Evolutionary conservation across 2,329 filamentous ascomycete genomes (phyloP).

Genomic region (Colletotrichum sidae): DNA sequence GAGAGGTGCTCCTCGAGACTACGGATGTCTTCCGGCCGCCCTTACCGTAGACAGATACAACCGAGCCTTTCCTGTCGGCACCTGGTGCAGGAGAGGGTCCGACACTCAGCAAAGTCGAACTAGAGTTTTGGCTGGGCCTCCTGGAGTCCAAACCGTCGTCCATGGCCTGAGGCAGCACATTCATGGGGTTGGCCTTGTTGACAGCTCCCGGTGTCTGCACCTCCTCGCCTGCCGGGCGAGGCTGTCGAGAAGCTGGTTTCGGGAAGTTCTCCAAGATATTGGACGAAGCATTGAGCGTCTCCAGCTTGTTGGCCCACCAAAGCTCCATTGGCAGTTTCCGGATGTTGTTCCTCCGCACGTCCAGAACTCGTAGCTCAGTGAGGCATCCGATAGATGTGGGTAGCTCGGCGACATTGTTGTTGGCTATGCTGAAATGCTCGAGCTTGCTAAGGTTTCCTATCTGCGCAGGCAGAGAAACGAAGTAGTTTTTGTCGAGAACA

Average conservation of each 20-base stretch:
- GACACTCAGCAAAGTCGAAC: constrained; percentile 79
- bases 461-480: constrained; percentile 87
- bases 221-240: constrained; percentile 69
- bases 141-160: constrained; percentile 80
- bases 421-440: constrained; percentile 93
- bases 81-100: constrained; percentile 76
- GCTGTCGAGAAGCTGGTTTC: constrained; percentile 80
- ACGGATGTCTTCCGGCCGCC: constrained; percentile 88
- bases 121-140: constrained; percentile 83
- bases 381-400: constrained; percentile 91
- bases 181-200: constrained; percentile 53
- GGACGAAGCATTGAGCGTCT: constrained; percentile 94
- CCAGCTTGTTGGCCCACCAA: constrained; percentile 93
- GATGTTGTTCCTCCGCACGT: constrained; percentile 94
- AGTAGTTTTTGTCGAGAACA: constrained; percentile 94
- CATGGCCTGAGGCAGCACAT: constrained; percentile 70
- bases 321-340: constrained; percentile 89
- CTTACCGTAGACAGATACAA: constrained; percentile 83
- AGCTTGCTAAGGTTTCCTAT: constrained; percentile 86
- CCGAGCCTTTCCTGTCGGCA: constrained; percentile 81
- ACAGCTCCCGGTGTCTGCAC: constrained; percentile 45
- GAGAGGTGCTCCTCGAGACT: constrained; percentile 72
- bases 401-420: constrained; percentile 87
- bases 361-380: constrained; percentile 84
- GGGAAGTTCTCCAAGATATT: constrained; percentile 93